phyloP scores from a whole-genome alignment of 2,329 filamentous ascomycete genomes.

The Decorospora gaudefroyi region DNA sequence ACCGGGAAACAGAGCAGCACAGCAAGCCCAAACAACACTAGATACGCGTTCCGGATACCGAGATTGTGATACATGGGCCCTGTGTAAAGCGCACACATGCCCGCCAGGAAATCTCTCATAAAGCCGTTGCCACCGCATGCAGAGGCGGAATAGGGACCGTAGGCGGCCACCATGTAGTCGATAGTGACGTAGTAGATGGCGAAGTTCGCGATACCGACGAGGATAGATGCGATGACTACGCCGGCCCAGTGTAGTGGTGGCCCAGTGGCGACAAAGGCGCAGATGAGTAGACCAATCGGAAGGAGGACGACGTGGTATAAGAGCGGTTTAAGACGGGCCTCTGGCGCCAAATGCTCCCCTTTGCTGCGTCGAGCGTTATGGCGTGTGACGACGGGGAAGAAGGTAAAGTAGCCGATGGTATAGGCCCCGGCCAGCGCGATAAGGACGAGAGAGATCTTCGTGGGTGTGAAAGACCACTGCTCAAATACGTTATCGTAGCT shows the following conservation, averaged over 20 bases:
- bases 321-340: conserved; percentile 67
- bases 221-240: conserved; percentile 49
- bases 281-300: conserved; percentile 69
- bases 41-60: conserved; percentile 25
- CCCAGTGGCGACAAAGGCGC: conserved; percentile 61
- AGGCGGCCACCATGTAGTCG: conserved; percentile 76
- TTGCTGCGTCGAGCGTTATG: conserved; percentile 55
- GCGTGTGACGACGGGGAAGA: conserved; percentile 51
- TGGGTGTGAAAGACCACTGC: conserved; percentile 65
- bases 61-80: conserved; percentile 44
- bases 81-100: conserved; percentile 64
- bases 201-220: conserved; percentile 70
- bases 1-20: conserved; percentile 57
- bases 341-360: conserved; percentile 59
- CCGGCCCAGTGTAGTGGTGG: conserved; percentile 69
- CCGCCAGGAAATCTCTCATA: conserved; percentile 72
- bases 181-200: conserved; percentile 75
- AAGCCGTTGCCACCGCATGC: conserved; percentile 80
- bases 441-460: conserved; percentile 61
- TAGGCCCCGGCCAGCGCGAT: conserved; percentile 51
- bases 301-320: conserved; percentile 64
- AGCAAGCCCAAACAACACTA: conserved; percentile 57
- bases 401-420: conserved; percentile 66
- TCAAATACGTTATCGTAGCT: conserved; percentile 68
- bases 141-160: conserved; percentile 69